phyloP scores from a whole-genome alignment of 306 rosid species.

The Abrus pulchellus region DNA sequence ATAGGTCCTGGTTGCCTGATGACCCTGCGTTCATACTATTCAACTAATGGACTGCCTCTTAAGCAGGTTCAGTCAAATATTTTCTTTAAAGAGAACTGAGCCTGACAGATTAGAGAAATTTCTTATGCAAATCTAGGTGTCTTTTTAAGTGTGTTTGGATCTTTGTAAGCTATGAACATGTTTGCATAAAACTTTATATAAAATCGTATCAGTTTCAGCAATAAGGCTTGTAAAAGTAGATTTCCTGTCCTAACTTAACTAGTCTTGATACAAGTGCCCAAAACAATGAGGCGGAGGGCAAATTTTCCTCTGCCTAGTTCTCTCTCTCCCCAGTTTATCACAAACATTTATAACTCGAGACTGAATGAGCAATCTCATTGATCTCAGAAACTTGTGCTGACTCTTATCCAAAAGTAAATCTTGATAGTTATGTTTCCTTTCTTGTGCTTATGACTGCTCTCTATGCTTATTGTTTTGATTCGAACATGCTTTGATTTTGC shows the following conservation, averaged over 20 bases:
- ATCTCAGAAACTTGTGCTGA: neutral
- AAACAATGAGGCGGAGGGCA: conserved; percentile 12
- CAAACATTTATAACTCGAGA: conserved; percentile 7
- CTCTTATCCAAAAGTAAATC: neutral
- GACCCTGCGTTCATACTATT: neutral
- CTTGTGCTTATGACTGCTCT: neutral
- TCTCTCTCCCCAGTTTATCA: neutral
- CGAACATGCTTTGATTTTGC: conserved; percentile 44
- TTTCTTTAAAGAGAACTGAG: neutral
- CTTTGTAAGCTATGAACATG: neutral
- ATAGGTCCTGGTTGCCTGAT: neutral
- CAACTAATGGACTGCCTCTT: neutral
- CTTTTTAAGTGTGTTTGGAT: neutral
- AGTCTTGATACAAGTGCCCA: neutral
- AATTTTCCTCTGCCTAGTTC: neutral
- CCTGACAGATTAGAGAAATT: neutral
- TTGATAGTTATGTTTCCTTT: conserved; percentile 20
- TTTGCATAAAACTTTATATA: neutral
- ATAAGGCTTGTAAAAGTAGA: neutral
- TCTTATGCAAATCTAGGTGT: neutral
- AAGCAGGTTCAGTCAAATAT: neutral
- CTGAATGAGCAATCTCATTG: conserved; percentile 10
- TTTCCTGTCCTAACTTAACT: neutral
- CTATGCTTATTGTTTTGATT: conserved; percentile 29
- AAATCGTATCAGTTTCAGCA: neutral